Evolutionary conservation across 2,329 filamentous ascomycete species (phyloP).

Genomic region (Phyllosticta citribraziliensis): DNA sequence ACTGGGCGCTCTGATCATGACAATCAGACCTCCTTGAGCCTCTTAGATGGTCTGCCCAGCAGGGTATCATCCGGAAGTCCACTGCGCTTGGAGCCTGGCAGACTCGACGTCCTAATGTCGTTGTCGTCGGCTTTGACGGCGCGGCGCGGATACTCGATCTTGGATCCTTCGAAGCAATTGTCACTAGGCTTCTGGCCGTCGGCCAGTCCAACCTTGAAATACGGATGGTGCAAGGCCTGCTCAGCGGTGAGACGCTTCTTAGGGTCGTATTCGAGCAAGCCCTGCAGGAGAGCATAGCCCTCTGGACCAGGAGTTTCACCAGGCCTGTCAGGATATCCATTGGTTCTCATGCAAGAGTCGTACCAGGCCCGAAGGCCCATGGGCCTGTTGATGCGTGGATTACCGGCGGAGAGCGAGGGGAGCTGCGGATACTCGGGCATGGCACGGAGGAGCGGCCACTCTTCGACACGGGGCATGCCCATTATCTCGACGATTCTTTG

Average conservation of each 20-base stretch:
- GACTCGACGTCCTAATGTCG: slow-evolving; percentile 80
- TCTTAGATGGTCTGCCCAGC: slow-evolving; percentile 45
- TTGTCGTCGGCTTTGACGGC: slow-evolving; percentile 92
- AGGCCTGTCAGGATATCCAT: slow-evolving; percentile 30
- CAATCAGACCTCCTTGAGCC: slow-evolving; percentile 38
- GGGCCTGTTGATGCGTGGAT: slow-evolving; percentile 41
- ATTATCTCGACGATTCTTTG: slow-evolving; percentile 97
- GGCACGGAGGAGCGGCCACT: slow-evolving; percentile 72
- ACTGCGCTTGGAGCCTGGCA: slow-evolving; percentile 84
- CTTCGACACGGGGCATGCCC: slow-evolving; percentile 77
- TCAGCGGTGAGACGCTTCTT: slow-evolving; percentile 78
- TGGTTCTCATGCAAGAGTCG: slow-evolving; percentile 37
- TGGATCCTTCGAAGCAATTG: slow-evolving; percentile 86
- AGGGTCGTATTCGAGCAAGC: slow-evolving; percentile 86
- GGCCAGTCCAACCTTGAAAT: slow-evolving; percentile 52
- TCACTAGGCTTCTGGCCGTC: slow-evolving; percentile 56
- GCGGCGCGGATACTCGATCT: slow-evolving; percentile 79
- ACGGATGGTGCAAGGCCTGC: slow-evolving; percentile 79
- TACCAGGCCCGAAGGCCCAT: slow-evolving; percentile 60
- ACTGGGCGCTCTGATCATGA: neutral
- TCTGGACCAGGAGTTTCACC: slow-evolving; percentile 43
- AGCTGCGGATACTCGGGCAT: slow-evolving; percentile 84
- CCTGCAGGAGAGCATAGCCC: slow-evolving; percentile 72
- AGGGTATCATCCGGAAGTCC: slow-evolving; percentile 74
- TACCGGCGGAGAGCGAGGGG: slow-evolving; percentile 37